Evolutionary conservation across 179 eudicot species (phyloP), one percentile per base, ranked within the genome.

Genomic region (Actinidia polygama): DNA sequence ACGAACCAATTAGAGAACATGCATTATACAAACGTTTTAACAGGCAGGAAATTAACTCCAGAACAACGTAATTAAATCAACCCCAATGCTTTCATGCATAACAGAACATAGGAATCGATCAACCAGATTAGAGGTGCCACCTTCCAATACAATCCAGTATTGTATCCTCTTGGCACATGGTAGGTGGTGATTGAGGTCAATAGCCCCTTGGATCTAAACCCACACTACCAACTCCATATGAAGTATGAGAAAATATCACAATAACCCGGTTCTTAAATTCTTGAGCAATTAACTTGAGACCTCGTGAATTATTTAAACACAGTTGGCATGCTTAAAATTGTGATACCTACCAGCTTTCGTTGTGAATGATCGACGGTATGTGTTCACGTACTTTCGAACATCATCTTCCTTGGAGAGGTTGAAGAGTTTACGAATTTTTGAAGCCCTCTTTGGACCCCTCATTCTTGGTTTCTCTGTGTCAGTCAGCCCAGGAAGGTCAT

Each of bases 401-500:
- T 88, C 90, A 74, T 90, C 90, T 72, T 90, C 89, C 84, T 88
- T 90, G 73, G 89, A 82, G 26, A 91, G 91, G 85, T 91, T 91
- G 84, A 91, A 91, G 44, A 91, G 93, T 87, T 89, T 89, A n/a
- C 92, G 81, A 79, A 91, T 89, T 85, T 91, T 91, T 58, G 91
- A 91, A 30, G 93, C 91, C 83, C 92, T 90, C 85, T 90, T 90
- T 16, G 91, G 91, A 46, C 90, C 93, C 81, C 93, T 89, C 91
- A 86, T 89, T 83, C 90, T 91, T 24, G 93, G 93, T 69, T 91
- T 89, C 83, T 89, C 91, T 21, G 75, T 81, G 82, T 91, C 93
- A 4, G 93, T 91, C 61, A 89, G 77, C 15, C 93, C 90, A 19
- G 91, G 91, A 26, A 91, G 93, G 73, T 91, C 91, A 86, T 84